Base-by-base conservation (phyloP, 2,329 filamentous ascomycete genomes). In the Beauveria australis region DNA sequence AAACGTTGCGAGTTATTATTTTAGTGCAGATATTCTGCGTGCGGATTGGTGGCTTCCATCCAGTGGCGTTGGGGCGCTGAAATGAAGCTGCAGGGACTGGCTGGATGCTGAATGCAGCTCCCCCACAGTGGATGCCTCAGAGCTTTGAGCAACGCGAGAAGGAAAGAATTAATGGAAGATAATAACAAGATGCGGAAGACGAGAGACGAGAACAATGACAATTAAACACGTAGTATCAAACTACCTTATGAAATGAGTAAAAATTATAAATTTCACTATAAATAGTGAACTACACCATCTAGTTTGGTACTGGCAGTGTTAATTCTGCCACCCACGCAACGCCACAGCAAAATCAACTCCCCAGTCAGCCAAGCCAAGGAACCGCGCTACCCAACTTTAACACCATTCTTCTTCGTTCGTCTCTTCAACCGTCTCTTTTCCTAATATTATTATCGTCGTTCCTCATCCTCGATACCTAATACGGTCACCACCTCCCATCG, bases 281-380 rank as follows among this genome's bases (percentile, higher is more conserved):
- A 37, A 16, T 6, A 30, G 28, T 30, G 9, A 22, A 22, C 22
- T 22, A 37, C 33, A 37, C 33, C 33, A 37, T 37, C 33, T 37
- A 37, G 5, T 37, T 37, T 37, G 33, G 14, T 37, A 12, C 44
- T 43, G 44, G 10, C 19, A 24, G 12, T 16, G 22, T 26, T 24
- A 7, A 16, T 24, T 24, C 14, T 22, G 12, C 19, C 44, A 7
- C 14, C 26, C 28, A 44, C 22, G 40, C 53, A 33, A 43, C 44
- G 54, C 54, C 54, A 57, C 44, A 26, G 2, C 22, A 55, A 55
- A 46, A 54, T 4, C 40, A 12, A 30, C 33, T 19, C 28, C 43
- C 54, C 54, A 40, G 53, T n/a, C 14, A 44, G 54, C 54, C 43
- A 19, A 44, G 54, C 54, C 43, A 57, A 48, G 54, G 8, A 55